Evolutionary conservation across 306 rosid species (phyloP).

Genomic region (Sindora glabra): DNA sequence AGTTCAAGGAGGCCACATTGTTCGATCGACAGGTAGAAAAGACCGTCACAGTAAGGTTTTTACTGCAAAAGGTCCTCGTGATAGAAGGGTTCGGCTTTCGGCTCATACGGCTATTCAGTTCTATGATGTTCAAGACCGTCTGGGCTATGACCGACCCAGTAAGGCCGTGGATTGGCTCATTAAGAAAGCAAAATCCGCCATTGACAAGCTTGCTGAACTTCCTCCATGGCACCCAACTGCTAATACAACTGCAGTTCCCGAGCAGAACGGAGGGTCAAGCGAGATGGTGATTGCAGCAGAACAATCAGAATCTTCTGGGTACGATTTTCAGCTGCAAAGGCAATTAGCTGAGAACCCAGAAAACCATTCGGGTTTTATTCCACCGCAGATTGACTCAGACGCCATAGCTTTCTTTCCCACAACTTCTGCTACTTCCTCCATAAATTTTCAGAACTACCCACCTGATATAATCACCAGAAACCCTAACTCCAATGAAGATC

Average conservation of each 20-base stretch:
- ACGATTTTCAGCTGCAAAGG: constrained; percentile 44
- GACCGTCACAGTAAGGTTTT: constrained; percentile 79
- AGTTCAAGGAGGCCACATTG: constrained; percentile 83
- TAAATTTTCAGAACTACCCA: constrained; percentile 52
- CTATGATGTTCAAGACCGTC: constrained; percentile 83
- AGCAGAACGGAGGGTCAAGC: constrained; percentile 27
- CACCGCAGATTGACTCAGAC: constrained; percentile 29
- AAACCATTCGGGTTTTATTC: constrained; percentile 31
- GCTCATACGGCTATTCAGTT: constrained; percentile 86
- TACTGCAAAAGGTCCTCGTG: constrained; percentile 73
- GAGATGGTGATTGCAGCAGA: constrained; percentile 44
- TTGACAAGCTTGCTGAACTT: constrained; percentile 65
- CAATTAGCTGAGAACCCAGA: constrained; percentile 30
- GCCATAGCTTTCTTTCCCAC: constrained; percentile 59
- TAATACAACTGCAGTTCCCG: neutral
- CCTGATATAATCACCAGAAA: constrained; percentile 38
- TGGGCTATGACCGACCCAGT: constrained; percentile 81
- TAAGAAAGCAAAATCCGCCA: constrained; percentile 61
- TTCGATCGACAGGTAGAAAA: constrained; percentile 55
- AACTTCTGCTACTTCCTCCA: constrained; percentile 40
- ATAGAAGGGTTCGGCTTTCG: constrained; percentile 59
- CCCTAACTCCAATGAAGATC: constrained; percentile 40
- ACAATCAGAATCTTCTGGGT: constrained; percentile 62
- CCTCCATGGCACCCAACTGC: constrained; percentile 54
- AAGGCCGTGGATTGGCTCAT: constrained; percentile 94